phyloP scores from a whole-genome alignment of 163 green algal genomes.

The Dunaliella salina region DNA sequence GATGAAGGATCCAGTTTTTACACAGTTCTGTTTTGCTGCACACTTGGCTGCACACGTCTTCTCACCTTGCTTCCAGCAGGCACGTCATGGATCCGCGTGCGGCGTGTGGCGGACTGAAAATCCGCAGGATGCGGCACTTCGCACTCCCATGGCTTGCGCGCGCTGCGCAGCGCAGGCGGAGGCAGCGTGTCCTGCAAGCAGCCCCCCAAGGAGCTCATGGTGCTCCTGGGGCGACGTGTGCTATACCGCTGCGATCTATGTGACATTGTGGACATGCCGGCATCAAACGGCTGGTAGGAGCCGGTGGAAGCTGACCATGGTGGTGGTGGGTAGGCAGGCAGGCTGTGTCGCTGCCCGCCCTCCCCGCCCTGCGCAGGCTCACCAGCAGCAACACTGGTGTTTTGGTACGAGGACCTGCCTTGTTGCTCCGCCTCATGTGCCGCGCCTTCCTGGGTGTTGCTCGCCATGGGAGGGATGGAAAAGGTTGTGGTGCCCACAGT shows the following conservation, averaged over 20 bases:
- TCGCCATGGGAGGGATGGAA: too few species aligned
- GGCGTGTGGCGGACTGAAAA: conserved; percentile 24
- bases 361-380: background rate
- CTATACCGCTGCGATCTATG: background rate
- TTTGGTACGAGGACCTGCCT: background rate
- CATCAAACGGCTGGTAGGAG: background rate
- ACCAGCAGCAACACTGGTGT: background rate
- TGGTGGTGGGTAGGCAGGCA: background rate
- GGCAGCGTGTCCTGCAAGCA: conserved; percentile 1
- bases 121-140: conserved; percentile 8
- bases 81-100: conserved; percentile 25
- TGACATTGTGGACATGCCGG: too few species aligned
- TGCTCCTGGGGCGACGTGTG: background rate
- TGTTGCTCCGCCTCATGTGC: background rate
- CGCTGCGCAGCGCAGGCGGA: background rate
- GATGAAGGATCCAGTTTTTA: too few species aligned
- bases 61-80: conserved; percentile 8
- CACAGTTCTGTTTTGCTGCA: too few species aligned
- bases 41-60: too few species aligned
- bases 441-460: too few species aligned
- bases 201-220: background rate
- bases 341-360: too few species aligned
- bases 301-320: background rate
- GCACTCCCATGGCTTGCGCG: conserved; percentile 10
- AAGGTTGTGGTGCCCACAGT: background rate